Evolutionary conservation across 176 grass and related monocot genomes (phyloP).

Genomic region (Triticum turgidum): DNA sequence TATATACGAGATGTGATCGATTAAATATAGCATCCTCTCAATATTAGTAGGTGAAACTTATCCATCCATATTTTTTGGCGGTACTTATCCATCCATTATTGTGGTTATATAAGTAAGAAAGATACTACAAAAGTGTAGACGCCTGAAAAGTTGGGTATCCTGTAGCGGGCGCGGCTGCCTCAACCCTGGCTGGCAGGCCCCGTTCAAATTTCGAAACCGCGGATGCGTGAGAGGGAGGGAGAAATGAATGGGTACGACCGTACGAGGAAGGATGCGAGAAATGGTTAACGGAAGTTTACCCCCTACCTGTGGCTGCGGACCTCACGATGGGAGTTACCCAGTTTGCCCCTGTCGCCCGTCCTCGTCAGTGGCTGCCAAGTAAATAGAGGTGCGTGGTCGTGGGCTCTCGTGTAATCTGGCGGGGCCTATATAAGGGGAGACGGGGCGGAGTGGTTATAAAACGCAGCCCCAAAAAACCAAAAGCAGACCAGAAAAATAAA

Average conservation of each 20-base stretch:
- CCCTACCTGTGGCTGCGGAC: not conserved
- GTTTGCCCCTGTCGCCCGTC: not conserved
- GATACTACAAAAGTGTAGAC: not conserved
- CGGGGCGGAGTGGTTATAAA: conserved; percentile 43
- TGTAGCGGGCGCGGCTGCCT: conserved; percentile 19
- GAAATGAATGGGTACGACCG: conserved; percentile 44
- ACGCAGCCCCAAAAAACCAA: conserved; percentile 30
- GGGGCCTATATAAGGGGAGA: conserved; percentile 28
- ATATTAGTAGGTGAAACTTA: too few species aligned
- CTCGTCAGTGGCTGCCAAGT: not conserved
- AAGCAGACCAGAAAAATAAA: conserved; percentile 38
- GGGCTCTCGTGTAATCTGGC: not conserved
- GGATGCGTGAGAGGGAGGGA: conserved; percentile 35
- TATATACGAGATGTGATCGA: too few species aligned
- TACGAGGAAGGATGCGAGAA: conserved; percentile 63
- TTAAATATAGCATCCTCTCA: too few species aligned
- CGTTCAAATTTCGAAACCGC: conserved; percentile 57
- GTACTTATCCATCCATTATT: too few species aligned
- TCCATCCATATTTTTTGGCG: too few species aligned
- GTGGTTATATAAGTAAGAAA: too few species aligned
- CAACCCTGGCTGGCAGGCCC: not conserved
- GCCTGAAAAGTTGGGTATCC: conserved; percentile 18
- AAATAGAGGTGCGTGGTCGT: not conserved
- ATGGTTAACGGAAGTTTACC: conserved; percentile 19
- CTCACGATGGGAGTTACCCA: not conserved